A percentile compares a stretch with the other conserved stretches of the same genome.
Conservation (phyloP, 1,284 basidiomycete genomes). For the Malassezia restricta region DNA sequence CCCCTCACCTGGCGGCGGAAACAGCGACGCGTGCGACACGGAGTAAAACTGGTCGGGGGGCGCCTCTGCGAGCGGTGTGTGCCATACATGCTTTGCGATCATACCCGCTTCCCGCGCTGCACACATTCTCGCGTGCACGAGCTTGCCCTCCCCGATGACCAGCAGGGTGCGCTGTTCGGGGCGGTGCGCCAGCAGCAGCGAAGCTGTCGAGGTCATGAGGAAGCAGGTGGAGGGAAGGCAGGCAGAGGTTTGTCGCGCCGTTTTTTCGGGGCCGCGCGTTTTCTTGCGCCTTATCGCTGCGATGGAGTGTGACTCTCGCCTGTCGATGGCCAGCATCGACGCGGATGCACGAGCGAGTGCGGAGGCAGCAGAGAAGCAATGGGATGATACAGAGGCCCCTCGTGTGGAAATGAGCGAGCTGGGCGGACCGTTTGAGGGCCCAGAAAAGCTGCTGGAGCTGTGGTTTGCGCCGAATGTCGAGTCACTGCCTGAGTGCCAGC, state of each 20-base stretch:
- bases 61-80: background rate
- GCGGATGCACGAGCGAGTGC: conserved; percentile 5
- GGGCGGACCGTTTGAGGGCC: conserved; percentile 48
- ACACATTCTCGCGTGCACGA: background rate
- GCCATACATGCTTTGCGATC: conserved; percentile 3
- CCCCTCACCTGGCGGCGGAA: background rate
- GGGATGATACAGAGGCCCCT: conserved; percentile 12
- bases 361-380: conserved; percentile 10
- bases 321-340: background rate
- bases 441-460: conserved; percentile 93
- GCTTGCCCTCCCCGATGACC: conserved; percentile 8
- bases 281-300: background rate
- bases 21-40: background rate
- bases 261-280: background rate
- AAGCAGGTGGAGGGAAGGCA: background rate
- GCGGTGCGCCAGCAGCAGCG: conserved; percentile 15
- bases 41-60: background rate
- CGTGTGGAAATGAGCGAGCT: conserved; percentile 11
- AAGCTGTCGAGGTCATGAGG: background rate
- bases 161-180: conserved; percentile 3
- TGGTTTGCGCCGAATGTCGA: conserved; percentile 66
- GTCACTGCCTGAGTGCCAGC: conserved; percentile 47
- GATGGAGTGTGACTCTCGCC: background rate
- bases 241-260: background rate
- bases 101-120: conserved; percentile 5